A percentile compares a stretch with the other conserved stretches of the same genome.
These are phyloP conservation scores for Beauveria rudraprayagi DNA, from an alignment of 2,329 filamentous ascomycete species.

Conservation along the genomic window DNA sequence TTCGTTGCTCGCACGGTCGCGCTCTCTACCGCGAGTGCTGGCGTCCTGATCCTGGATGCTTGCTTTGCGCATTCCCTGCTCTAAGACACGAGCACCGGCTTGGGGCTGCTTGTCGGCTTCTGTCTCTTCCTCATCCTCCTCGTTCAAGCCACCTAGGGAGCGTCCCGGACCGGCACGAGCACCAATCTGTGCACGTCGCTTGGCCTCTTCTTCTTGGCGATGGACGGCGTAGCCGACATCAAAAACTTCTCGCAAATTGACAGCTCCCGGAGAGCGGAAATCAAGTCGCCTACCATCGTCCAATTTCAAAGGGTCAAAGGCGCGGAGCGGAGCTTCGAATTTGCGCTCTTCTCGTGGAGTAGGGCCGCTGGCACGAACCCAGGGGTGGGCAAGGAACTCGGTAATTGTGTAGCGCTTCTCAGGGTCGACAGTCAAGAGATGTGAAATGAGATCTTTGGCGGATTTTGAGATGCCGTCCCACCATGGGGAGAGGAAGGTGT, in stretches of 20 bases:
- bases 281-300: slow-evolving; percentile 69
- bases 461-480: slow-evolving; percentile 98
- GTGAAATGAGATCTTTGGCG: slow-evolving; percentile 87
- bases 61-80: slow-evolving; percentile 79
- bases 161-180: slow-evolving; percentile 57
- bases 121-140: slow-evolving; percentile 55
- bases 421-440: slow-evolving; percentile 88
- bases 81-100: slow-evolving; percentile 57
- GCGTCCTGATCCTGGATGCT: slow-evolving; percentile 52
- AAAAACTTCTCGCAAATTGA: slow-evolving; percentile 95
- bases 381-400: slow-evolving; percentile 90
- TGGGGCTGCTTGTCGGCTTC: slow-evolving; percentile 57
- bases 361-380: slow-evolving; percentile 64
- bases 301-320: slow-evolving; percentile 49
- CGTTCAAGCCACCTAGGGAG: slow-evolving; percentile 57
- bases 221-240: slow-evolving; percentile 98
- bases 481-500: slow-evolving; percentile 96
- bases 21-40: slow-evolving; percentile 21
- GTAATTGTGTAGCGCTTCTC: slow-evolving; percentile 90
- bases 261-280: slow-evolving; percentile 88
- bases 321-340: slow-evolving; percentile 35
- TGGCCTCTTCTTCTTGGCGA: slow-evolving; percentile 89
- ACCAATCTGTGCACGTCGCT: slow-evolving; percentile 77
- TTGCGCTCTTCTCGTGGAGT: slow-evolving; percentile 52
- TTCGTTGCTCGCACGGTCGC: slow-evolving; percentile 25